A percentile compares a stretch with the other conserved stretches of the same genome.
These are phyloP conservation scores for Phytophthora pluvialis DNA, from an alignment of 352 stramenopile genomes.

Conservation along the genomic window DNA sequence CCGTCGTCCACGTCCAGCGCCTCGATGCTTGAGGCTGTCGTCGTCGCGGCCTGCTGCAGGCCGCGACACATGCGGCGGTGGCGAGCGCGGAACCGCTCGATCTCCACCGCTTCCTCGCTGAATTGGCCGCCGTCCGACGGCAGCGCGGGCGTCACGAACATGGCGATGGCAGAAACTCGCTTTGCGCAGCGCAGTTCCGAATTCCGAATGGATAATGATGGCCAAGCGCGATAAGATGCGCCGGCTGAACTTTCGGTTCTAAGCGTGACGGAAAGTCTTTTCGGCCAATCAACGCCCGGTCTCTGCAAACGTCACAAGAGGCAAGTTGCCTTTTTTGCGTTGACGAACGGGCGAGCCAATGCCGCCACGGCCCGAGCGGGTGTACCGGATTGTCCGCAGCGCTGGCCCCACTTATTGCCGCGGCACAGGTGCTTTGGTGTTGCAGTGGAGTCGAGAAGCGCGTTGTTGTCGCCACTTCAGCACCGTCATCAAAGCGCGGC, in stretches of 20 bases:
- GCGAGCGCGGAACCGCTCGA: constrained; percentile 45
- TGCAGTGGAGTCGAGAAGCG: too few species aligned
- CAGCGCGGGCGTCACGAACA: constrained; percentile 6
- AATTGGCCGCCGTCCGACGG: neutral
- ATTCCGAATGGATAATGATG: constrained; percentile 2
- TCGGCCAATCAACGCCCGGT: neutral
- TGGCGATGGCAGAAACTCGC: neutral
- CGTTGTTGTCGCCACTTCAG: neutral
- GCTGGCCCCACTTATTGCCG: too few species aligned
- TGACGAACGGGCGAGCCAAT: neutral
- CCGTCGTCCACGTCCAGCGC: constrained; percentile 28
- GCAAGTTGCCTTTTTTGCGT: neutral
- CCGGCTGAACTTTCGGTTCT: neutral
- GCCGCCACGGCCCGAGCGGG: too few species aligned
- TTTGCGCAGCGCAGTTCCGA: neutral
- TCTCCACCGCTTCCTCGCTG: constrained; percentile 26
- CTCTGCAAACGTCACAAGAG: neutral
- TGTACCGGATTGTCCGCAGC: too few species aligned
- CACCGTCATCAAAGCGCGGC: neutral
- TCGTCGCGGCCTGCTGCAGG: neutral
- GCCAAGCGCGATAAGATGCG: constrained; percentile 1
- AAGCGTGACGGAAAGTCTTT: neutral
- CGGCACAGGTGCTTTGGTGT: too few species aligned
- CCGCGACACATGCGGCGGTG: constrained; percentile 39
- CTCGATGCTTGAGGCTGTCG: constrained; percentile 1